phyloP scores from a whole-genome alignment of 306 rosid genomes.

The Cicer pinnatifidum region DNA sequence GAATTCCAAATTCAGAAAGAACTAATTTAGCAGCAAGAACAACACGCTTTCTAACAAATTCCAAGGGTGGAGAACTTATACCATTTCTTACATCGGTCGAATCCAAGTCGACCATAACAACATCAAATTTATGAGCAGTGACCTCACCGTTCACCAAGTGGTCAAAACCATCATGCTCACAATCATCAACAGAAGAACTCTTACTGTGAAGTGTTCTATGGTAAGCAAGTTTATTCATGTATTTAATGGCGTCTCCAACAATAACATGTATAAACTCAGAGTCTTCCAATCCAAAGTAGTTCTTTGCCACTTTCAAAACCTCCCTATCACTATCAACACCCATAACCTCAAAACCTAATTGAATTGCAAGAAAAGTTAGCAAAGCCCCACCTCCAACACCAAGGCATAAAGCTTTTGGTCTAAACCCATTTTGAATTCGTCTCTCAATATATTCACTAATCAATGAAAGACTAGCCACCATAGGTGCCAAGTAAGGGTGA shows the following conservation, averaged over 20 bases:
- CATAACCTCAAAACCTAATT: constrained; percentile 67
- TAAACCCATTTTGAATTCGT: constrained; percentile 52
- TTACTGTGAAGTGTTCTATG: not conserved
- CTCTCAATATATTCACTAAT: constrained; percentile 48
- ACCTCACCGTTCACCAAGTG: constrained; percentile 21
- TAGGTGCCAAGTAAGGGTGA: constrained; percentile 82
- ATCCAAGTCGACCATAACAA: constrained; percentile 80
- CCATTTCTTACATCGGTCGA: constrained; percentile 58
- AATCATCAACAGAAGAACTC: constrained; percentile 35
- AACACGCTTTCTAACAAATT: constrained; percentile 60
- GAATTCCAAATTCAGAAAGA: constrained; percentile 69
- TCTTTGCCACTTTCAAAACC: constrained; percentile 65
- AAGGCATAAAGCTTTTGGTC: constrained; percentile 75
- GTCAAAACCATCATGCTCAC: constrained; percentile 38
- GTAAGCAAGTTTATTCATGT: constrained; percentile 49
- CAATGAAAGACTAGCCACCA: constrained; percentile 74
- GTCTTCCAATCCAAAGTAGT: constrained; percentile 69
- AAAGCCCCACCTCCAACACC: constrained; percentile 96
- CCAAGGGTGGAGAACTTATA: constrained; percentile 69
- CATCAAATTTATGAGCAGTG: constrained; percentile 53
- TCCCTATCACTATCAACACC: constrained; percentile 72
- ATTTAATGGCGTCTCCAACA: constrained; percentile 62
- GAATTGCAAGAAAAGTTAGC: constrained; percentile 59
- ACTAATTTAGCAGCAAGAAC: constrained; percentile 61
- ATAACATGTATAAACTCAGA: constrained; percentile 49